phyloP scores from a whole-genome alignment of 495 filamentous ascomycete genomes.

The Lasiosphaeris hirsuta region DNA sequence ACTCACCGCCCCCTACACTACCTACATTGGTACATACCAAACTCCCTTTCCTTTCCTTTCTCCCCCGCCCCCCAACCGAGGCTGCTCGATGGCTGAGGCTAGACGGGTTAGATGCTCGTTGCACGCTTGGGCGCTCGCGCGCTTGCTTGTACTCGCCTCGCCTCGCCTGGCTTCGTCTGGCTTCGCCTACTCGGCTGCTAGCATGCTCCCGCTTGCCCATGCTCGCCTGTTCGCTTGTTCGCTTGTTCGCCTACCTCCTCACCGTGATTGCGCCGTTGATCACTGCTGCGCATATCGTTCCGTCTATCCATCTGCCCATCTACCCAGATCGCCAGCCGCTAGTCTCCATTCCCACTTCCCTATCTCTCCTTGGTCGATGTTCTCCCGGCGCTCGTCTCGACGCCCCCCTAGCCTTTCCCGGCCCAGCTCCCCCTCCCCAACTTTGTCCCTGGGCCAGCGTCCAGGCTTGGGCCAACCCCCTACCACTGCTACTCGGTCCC shows the following conservation, averaged over 20 bases:
- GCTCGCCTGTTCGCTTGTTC: background rate
- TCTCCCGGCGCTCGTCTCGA: too few relatives aligned
- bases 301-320: too few relatives aligned
- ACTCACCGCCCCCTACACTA: background rate
- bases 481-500: constrained; percentile 12
- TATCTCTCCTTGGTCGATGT: too few relatives aligned
- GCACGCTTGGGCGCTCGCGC: background rate
- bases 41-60: background rate
- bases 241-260: too few relatives aligned
- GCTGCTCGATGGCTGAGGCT: background rate
- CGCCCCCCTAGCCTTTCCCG: constrained; percentile 1
- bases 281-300: too few relatives aligned
- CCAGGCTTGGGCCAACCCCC: constrained; percentile 18
- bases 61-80: constrained; percentile 2
- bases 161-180: constrained; percentile 2
- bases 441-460: constrained; percentile 13
- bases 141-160: background rate
- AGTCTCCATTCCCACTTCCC: too few relatives aligned
- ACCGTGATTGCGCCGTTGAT: too few relatives aligned
- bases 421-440: constrained; percentile 3
- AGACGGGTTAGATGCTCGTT: constrained; percentile 3
- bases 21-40: too few relatives aligned
- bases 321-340: too few relatives aligned
- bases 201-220: background rate
- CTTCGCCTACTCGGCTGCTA: constrained; percentile 4